A percentile compares a stretch with the other conserved stretches of the same genome.
Evolutionary conservation across 2,329 filamentous ascomycete species (phyloP).

Genomic region (Cladophialophora carrionii): DNA sequence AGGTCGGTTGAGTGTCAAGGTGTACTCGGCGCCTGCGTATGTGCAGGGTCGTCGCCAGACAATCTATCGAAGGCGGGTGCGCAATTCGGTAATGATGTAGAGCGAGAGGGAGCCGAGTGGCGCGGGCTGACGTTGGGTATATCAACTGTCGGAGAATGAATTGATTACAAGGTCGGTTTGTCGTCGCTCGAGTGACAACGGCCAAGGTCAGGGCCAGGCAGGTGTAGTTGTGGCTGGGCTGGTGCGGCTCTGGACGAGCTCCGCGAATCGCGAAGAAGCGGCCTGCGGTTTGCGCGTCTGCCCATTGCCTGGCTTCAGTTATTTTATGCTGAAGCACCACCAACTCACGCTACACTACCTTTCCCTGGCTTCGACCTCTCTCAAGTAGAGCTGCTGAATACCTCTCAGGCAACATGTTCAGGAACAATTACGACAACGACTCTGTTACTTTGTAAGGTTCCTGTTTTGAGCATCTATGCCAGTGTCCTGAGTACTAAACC

Average conservation of each 20-base stretch:
- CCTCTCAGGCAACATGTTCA: constrained; percentile 74
- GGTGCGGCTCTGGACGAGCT: constrained; percentile 12
- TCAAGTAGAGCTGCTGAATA: background rate
- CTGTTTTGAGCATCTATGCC: constrained; percentile 17
- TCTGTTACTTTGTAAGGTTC: constrained; percentile 88
- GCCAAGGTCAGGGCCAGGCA: background rate
- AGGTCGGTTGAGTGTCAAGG: background rate
- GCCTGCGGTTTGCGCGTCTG: constrained; percentile 24
- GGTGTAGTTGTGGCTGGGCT: constrained; percentile 12
- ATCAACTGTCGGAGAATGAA: background rate
- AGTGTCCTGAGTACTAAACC: constrained; percentile 14
- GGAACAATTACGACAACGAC: constrained; percentile 99
- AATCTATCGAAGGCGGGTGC: background rate
- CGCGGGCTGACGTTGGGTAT: background rate
- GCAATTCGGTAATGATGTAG: background rate
- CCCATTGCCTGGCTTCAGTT: constrained; percentile 22
- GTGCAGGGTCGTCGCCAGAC: background rate
- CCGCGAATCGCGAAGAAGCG: constrained; percentile 19
- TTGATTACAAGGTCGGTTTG: background rate
- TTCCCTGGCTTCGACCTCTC: background rate
- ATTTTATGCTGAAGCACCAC: constrained; percentile 13
- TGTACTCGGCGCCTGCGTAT: constrained; percentile 14
- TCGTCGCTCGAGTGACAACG: background rate
- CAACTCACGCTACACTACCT: constrained; percentile 14
- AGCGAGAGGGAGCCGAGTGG: constrained; percentile 10